Evolutionary conservation across 2,329 filamentous ascomycete genomes (phyloP).

Genomic region (Exophiala phaeomuriformis): DNA sequence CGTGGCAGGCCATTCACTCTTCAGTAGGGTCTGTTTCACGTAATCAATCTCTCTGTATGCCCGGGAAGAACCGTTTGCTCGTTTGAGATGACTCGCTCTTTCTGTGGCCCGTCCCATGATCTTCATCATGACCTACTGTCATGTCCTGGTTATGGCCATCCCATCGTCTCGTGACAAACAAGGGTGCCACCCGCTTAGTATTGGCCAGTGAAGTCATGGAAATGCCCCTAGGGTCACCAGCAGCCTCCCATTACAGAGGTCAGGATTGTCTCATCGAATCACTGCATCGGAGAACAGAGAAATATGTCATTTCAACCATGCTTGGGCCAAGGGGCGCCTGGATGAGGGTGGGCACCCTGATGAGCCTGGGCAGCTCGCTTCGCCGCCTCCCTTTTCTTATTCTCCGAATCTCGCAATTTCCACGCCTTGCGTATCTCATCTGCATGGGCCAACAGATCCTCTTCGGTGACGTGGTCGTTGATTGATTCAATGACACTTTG

Average conservation of each 20-base stretch:
- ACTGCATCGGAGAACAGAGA: not conserved
- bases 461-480: slow-evolving; percentile 71
- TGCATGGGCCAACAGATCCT: slow-evolving; percentile 66
- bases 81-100: too few species aligned
- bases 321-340: not conserved
- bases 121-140: too few species aligned
- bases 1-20: not conserved
- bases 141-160: too few species aligned
- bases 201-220: too few species aligned
- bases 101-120: too few species aligned
- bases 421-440: slow-evolving; percentile 69
- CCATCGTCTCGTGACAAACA: too few species aligned
- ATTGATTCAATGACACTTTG: slow-evolving; percentile 86
- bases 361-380: not conserved
- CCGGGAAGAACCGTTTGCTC: too few species aligned
- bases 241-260: too few species aligned
- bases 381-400: slow-evolving; percentile 5
- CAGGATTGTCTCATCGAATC: too few species aligned
- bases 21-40: too few species aligned
- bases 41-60: not conserved
- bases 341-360: not conserved
- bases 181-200: too few species aligned
- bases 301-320: not conserved
- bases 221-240: too few species aligned
- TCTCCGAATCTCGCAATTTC: slow-evolving; percentile 53